phyloP scores from a whole-genome alignment of 2,329 filamentous ascomycete species.

The Xylariaceae sp. region DNA sequence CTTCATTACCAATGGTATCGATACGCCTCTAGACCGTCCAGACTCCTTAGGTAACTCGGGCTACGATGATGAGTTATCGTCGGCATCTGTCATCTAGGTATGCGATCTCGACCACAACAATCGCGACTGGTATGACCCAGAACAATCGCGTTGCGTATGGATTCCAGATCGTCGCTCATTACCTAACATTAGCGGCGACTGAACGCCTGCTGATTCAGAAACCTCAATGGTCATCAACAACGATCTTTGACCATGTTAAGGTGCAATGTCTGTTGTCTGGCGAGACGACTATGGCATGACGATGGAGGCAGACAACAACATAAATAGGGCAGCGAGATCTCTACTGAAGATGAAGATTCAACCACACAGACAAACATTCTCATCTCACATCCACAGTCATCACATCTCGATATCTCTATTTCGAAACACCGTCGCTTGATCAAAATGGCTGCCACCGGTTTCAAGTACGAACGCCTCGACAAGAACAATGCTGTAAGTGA shows the following conservation, averaged over 20 bases:
- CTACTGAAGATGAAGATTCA: background rate
- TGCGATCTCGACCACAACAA: too few relatives aligned
- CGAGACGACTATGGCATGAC: background rate
- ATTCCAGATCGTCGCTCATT: too few relatives aligned
- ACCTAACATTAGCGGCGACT: too few relatives aligned
- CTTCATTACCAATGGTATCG: too few relatives aligned
- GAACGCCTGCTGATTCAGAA: too few relatives aligned
- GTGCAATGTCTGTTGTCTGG: background rate
- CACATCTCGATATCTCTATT: background rate
- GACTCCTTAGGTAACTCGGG: too few relatives aligned
- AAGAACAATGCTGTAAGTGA: constrained; percentile 31
- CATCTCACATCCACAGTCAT: background rate
- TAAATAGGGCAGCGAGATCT: constrained; percentile 8
- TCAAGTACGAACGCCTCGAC: constrained; percentile 34
- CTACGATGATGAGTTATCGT: background rate
- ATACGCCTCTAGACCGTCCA: too few relatives aligned
- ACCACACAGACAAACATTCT: background rate
- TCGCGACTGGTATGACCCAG: too few relatives aligned
- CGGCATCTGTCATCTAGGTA: too few relatives aligned
- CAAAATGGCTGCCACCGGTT: constrained; percentile 17
- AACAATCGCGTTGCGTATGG: too few relatives aligned
- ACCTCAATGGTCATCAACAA: too few relatives aligned
- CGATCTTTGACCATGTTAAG: too few relatives aligned
- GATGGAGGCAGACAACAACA: background rate
- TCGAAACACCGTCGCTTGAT: background rate